Evolutionary conservation across 352 stramenopile species (phyloP), one percentile per base, ranked within the genome.

Genomic region (Pythium oligandrum): DNA sequence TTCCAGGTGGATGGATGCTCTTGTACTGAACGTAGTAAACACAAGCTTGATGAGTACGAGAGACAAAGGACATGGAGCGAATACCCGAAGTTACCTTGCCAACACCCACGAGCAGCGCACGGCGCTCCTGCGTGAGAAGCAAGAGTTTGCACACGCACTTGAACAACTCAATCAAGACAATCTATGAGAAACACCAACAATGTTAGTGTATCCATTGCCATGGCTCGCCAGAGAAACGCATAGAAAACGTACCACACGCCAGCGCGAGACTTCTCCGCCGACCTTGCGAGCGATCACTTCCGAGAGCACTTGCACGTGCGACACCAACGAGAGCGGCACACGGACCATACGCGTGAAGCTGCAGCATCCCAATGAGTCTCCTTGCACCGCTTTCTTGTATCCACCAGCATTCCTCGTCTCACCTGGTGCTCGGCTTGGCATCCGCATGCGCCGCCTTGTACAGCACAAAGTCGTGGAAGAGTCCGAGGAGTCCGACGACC

Each of bases 391-490:
- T 26, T 26, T 26, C 17, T 26, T 26, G 17, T 26, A 26, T 26
- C 17, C 17, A 44, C 6, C 4, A 40, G 1, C 44, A 38, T 44
- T 8, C 38, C 7, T 42, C 38, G 7, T 42, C 7, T 12, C 38
- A 12, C 7, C 38, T 42, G 43, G 32, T 42, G 34, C 50, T 53
- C 47, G 8, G 8, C 8, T 5, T 47, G 6, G 10, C 49, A 26
- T 55, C 44, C 17, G 40, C 47, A 43, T 53, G 44, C n/a, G 65
- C 49, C 11, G 72, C 66, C 67, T 87, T 88, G 73, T 78, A 88
- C 47, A 91, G 57, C 9, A 94, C 66, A 58, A 87, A 87, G 75
- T 94, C 83, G 51, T 94, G 83, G 60, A 88, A 91, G 56, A 92
- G 35, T 49, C 83, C 78, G 36, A 94, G 63, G 40, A 94, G 51